Conservation (phyloP, 73 alveolate species). For the Paramecium pentaurelia region DNA sequence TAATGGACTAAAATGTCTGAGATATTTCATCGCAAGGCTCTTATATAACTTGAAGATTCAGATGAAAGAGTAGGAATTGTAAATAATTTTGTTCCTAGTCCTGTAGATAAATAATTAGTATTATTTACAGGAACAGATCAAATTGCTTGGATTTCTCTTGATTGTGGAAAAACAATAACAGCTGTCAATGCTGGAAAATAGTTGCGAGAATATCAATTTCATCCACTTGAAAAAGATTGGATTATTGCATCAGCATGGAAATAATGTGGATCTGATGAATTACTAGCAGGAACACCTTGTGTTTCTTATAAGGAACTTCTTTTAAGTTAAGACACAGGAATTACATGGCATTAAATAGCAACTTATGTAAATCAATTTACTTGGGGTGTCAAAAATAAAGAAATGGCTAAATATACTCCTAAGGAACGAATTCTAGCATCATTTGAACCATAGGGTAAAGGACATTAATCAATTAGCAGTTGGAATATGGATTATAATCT, state of each 20-base stretch:
- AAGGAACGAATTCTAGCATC: conserved; percentile 66
- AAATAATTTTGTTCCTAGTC: conserved; percentile 61
- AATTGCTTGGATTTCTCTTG: conserved; percentile 79
- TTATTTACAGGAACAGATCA: conserved; percentile 77
- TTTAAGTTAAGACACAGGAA: conserved; percentile 73
- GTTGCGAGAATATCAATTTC: conserved; percentile 78
- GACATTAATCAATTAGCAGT: conserved; percentile 59
- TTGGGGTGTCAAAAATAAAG: conserved; percentile 80
- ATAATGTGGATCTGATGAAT: conserved; percentile 58
- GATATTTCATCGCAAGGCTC: conserved; percentile 52
- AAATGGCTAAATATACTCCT: conserved; percentile 61
- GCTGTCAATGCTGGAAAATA: conserved; percentile 77
- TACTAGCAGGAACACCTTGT: conserved; percentile 11
- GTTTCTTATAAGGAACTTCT: conserved; percentile 69
- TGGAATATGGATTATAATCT: conserved; percentile 70
- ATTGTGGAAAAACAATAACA: conserved; percentile 75
- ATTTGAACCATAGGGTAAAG: conserved; percentile 63
- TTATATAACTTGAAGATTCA: conserved; percentile 41
- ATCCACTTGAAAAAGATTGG: conserved; percentile 83
- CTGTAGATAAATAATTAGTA: conserved; percentile 70
- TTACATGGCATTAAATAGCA: conserved; percentile 68
- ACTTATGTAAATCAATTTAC: conserved; percentile 87
- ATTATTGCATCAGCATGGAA: conserved; percentile 88
- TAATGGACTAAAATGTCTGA: conserved; percentile 72
- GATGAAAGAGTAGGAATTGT: conserved; percentile 68